These are phyloP conservation scores for Cardamine chenopodiifolia DNA, from an alignment of 345 rosid genomes.

Conservation along the genomic window DNA sequence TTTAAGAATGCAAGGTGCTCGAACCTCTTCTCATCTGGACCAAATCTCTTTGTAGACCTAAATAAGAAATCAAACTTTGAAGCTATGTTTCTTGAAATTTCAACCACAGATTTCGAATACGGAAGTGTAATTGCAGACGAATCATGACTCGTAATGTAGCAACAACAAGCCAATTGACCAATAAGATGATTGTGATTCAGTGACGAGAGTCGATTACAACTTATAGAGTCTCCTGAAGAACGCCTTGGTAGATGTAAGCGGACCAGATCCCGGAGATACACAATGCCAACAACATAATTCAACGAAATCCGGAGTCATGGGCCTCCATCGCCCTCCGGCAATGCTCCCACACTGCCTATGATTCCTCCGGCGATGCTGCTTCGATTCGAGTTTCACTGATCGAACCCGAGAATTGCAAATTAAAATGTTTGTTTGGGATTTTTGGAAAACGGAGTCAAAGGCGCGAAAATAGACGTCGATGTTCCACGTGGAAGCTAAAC, in stretches of 20 bases:
- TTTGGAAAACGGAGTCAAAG: constrained; percentile 17
- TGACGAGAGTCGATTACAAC: constrained; percentile 21
- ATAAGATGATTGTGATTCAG: not conserved
- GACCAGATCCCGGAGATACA: constrained; percentile 93
- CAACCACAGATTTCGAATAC: not conserved
- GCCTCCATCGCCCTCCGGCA: constrained; percentile 49
- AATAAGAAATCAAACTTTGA: not conserved
- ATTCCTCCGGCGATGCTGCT: constrained; percentile 5
- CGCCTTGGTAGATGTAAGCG: constrained; percentile 84
- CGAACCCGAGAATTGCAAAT: constrained; percentile 11
- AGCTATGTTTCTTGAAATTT: not conserved
- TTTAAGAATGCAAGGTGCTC: constrained; percentile 90
- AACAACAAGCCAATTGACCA: constrained; percentile 18
- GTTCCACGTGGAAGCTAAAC: constrained; percentile 49
- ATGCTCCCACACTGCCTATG: not conserved
- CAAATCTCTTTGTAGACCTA: constrained; percentile 92
- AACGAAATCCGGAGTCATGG: constrained; percentile 67
- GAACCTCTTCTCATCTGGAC: constrained; percentile 80
- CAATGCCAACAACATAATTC: constrained; percentile 61
- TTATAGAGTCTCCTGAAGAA: constrained; percentile 88
- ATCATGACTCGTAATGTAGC: not conserved
- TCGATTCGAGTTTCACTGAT: constrained; percentile 8
- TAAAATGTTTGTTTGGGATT: not conserved
- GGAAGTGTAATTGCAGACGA: not conserved
- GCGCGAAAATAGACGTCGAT: constrained; percentile 55